Conservation (phyloP, 257 asterid species). For the Echites panduratus region DNA sequence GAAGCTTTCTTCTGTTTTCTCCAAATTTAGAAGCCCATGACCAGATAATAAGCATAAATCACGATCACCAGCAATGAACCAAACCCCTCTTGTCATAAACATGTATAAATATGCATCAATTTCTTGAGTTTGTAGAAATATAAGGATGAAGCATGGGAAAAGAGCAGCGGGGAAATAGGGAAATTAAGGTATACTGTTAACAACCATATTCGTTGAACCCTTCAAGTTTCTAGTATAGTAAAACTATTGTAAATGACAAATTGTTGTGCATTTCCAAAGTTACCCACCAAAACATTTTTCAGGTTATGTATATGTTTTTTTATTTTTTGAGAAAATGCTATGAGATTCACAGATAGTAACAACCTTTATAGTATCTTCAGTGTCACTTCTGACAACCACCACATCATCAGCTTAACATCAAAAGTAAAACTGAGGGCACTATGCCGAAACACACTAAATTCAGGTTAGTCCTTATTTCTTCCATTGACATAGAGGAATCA, state of each 20-base stretch:
- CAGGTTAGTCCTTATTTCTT: background rate
- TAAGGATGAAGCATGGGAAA: background rate
- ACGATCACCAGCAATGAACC: background rate
- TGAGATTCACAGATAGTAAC: background rate
- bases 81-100: background rate
- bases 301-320: background rate
- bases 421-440: background rate
- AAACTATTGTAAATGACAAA: background rate
- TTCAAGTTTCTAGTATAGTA: background rate
- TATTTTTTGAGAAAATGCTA: background rate
- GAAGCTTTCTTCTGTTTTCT: background rate
- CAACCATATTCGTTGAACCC: background rate
- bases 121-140: background rate
- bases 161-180: background rate
- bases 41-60: background rate
- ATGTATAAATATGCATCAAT: background rate
- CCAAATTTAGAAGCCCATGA: background rate
- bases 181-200: background rate
- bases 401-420: background rate
- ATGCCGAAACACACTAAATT: background rate
- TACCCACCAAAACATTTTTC: background rate
- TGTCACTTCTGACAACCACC: background rate
- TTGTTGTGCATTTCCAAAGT: background rate
- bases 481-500: background rate
- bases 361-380: background rate